phyloP scores from a whole-genome alignment of 306 rosid genomes.

The Gillenia trifoliata region DNA sequence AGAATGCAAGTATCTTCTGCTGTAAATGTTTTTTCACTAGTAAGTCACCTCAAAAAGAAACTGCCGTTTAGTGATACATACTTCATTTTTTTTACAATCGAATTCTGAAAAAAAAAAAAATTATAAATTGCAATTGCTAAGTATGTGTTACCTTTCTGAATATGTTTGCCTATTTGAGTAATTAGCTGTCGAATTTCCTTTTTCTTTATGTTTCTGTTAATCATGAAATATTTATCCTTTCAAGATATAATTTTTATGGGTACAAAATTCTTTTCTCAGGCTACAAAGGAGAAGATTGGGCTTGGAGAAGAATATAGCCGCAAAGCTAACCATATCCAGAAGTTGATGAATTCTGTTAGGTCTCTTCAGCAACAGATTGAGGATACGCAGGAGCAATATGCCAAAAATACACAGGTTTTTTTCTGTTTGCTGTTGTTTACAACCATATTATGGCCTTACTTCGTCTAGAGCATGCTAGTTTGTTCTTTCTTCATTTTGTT shows the following conservation, averaged over 20 bases:
- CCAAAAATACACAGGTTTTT: constrained; percentile 65
- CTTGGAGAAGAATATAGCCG: constrained; percentile 52
- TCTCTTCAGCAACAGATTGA: constrained; percentile 58
- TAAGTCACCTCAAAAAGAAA: background rate
- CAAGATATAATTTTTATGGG: constrained; percentile 16
- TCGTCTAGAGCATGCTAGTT: background rate
- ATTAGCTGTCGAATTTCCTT: background rate
- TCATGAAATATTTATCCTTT: background rate
- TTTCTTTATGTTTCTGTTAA: background rate
- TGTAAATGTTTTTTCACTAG: background rate
- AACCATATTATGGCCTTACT: background rate
- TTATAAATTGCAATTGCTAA: background rate
- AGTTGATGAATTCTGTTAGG: constrained; percentile 34
- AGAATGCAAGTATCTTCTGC: background rate
- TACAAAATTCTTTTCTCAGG: constrained; percentile 37
- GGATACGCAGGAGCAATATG: constrained; percentile 62
- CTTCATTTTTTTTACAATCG: background rate
- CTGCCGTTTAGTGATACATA: background rate
- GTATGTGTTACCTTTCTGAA: background rate
- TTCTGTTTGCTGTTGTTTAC: background rate
- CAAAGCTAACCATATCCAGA: constrained; percentile 36
- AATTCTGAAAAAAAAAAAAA: background rate
- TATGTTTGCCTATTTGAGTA: background rate
- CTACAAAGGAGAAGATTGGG: constrained; percentile 50
- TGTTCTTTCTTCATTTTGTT: background rate